Base-by-base conservation (phyloP, 495 filamentous ascomycete species). In the Neurospora pannonica region DNA sequence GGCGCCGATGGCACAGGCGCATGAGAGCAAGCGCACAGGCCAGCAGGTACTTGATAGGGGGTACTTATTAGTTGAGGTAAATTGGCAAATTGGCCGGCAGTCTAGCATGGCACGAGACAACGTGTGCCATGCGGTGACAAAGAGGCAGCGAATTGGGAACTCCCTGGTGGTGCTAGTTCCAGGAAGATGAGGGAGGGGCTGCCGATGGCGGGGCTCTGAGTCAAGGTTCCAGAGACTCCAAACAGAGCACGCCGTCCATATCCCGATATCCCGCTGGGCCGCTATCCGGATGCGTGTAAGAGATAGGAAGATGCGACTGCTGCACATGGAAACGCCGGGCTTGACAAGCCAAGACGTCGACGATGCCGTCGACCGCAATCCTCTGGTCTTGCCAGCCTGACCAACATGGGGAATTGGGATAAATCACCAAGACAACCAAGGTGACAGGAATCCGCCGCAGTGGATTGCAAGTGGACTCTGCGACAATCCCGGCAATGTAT, bases 171-270 rank as follows among this genome's bases (percentile, higher is more conserved):
- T 72, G 46, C 42, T 72, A 37, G 60, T 48, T 72, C 71, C 46
- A 67, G 43, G 62, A 43, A 67, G 72, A 73, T 73, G 19, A n/a
- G 38, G 24, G 60, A 39, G 38, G 48, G 72, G 46, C 36, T 60
- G 72, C 67, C 8, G 34, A 78, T 77, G 74, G 77, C 76, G 75
- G 77, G 77, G 75, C 67, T 75, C 62, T 72, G 74, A 76, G 71
- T 77, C 74, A 74, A 77, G 48, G 11, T 36, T 62, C 21, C 54
- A 62, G 28, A 42, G 38, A 72, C 38, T 46, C n/a, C 28, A 39
- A 54, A 19, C 71, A 42, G 31, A 38, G 34, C 15, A 60, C 71
- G 38, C 38, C 15, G 24, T 38, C 71, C 21, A 34, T 71, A 46
- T 38, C 38, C 37, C 43, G 38, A 46, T 34, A 10, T 67, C 13